Evolutionary conservation across 176 grass and related monocot genomes (phyloP), one percentile per base, ranked within the genome.

Genomic region (Carex cristatella): DNA sequence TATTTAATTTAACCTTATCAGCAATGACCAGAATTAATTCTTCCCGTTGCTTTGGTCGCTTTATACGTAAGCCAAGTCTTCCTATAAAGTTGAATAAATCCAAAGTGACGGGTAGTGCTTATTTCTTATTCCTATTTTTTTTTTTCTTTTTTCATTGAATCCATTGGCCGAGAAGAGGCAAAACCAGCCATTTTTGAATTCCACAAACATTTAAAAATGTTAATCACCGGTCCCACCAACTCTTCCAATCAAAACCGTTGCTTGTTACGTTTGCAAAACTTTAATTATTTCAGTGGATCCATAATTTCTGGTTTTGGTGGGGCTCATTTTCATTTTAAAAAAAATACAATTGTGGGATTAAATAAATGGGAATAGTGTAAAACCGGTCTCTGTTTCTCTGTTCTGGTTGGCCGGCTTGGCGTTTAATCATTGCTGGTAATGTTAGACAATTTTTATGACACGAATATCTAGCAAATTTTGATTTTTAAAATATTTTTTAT

Each of bases 231-330:
- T 56, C 49, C 73, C 49, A 33, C 51, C 31, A 10, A 56, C 48
- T 32, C 51, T 57, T 23, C 51, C 74, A 78, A 78, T 78, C 74
- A 78, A 32, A 18, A 78, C 48, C 23, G 5, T 78, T 57, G 74
- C 51, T 78, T 78, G 51, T 55, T 23, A 56, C 28, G 1, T 78
- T 78, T 57, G 74, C 28, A 57, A 12, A 77, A 35, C 51, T 57
- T 78, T 35, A 56, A 57, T 78, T 78, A 57, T 78, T 56, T 78
- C 51, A 78, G 74, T 78, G 74, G 28, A 78, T 57, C 74, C 51
- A 58, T 78, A 78, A 32, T 78, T 56, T 53, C 51, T 57, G 74
- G 51, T 78, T 78, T 56, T 78, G 23, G 74, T 57, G 74, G 74
- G 74, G 4, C 74, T 16, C 28, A 12, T 7, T 57, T 8, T 4